These are phyloP conservation scores for Rosellinia necatrix DNA, from an alignment of 2,329 filamentous ascomycete species.

Conservation along the genomic window DNA sequence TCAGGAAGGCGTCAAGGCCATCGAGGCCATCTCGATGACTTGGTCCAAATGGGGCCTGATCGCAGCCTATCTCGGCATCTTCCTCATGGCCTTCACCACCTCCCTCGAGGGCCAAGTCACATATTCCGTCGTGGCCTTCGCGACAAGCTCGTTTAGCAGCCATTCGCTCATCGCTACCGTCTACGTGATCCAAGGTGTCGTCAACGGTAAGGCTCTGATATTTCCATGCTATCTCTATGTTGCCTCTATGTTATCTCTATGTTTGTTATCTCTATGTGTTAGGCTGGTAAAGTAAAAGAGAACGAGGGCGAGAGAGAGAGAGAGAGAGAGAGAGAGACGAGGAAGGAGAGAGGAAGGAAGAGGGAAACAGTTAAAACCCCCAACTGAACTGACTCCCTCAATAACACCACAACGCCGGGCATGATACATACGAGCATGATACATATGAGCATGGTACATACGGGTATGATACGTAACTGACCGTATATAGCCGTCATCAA, in stretches of 20 bases:
- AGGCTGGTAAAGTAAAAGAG: too few relatives aligned
- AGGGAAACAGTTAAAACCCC: too few relatives aligned
- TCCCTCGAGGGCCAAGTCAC: constrained; percentile 71
- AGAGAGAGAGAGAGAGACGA: background rate
- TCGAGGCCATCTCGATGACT: constrained; percentile 40
- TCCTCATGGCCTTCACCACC: constrained; percentile 67
- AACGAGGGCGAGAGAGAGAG: too few relatives aligned
- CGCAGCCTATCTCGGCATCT: constrained; percentile 44
- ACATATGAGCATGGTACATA: too few relatives aligned
- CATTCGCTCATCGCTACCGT: constrained; percentile 29
- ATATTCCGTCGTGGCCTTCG: constrained; percentile 60
- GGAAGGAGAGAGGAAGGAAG: background rate
- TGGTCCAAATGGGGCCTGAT: constrained; percentile 41
- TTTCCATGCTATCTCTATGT: background rate
- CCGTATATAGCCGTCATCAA: constrained; percentile 56
- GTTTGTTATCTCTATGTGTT: too few relatives aligned
- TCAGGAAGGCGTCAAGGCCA: constrained; percentile 41
- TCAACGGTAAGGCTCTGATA: constrained; percentile 19
- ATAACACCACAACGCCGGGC: too few relatives aligned
- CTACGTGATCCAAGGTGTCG: constrained; percentile 26
- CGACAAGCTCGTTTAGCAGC: constrained; percentile 29
- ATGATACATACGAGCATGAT: too few relatives aligned
- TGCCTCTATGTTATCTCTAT: too few relatives aligned
- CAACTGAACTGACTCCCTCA: too few relatives aligned
- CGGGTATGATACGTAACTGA: too few relatives aligned